phyloP scores from a whole-genome alignment of 176 grass and related monocot species.

The Musa troglodytarum region DNA sequence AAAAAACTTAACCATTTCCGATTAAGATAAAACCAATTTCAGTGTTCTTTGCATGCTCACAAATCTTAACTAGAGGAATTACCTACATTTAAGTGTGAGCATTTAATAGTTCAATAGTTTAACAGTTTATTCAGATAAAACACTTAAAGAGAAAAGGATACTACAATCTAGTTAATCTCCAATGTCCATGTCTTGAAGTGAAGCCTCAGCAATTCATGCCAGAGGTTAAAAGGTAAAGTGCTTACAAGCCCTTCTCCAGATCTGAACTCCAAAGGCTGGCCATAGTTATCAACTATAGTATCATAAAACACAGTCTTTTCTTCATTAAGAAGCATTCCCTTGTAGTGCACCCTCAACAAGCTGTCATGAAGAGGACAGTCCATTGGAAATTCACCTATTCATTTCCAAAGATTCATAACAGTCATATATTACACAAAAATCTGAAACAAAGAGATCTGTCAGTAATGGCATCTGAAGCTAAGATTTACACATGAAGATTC shows the following conservation, averaged over 20 bases:
- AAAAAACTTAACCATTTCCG: background rate
- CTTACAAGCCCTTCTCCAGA: constrained; percentile 93
- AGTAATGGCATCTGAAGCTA: background rate
- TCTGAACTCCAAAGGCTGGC: constrained; percentile 88
- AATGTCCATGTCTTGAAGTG: background rate
- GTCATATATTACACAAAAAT: background rate
- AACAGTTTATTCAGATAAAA: too few relatives aligned
- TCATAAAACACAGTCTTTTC: constrained; percentile 92
- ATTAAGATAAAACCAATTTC: background rate
- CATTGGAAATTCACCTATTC: constrained; percentile 96
- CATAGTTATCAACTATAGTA: constrained; percentile 73
- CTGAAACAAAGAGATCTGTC: background rate
- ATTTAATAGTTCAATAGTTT: too few relatives aligned
- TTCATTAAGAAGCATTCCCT: constrained; percentile 78
- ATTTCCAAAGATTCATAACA: background rate
- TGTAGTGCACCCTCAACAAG: constrained; percentile 95
- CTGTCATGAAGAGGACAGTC: constrained; percentile 99
- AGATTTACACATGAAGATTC: background rate
- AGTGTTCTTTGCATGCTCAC: background rate
- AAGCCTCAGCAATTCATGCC: background rate
- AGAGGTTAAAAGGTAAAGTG: constrained; percentile 3
- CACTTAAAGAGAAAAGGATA: background rate
- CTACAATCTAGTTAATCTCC: background rate
- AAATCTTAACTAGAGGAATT: background rate
- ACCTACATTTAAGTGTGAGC: background rate